These are phyloP conservation scores for Microbotryum saponariae DNA, from an alignment of 1,284 basidiomycete species.

Conservation along the genomic window DNA sequence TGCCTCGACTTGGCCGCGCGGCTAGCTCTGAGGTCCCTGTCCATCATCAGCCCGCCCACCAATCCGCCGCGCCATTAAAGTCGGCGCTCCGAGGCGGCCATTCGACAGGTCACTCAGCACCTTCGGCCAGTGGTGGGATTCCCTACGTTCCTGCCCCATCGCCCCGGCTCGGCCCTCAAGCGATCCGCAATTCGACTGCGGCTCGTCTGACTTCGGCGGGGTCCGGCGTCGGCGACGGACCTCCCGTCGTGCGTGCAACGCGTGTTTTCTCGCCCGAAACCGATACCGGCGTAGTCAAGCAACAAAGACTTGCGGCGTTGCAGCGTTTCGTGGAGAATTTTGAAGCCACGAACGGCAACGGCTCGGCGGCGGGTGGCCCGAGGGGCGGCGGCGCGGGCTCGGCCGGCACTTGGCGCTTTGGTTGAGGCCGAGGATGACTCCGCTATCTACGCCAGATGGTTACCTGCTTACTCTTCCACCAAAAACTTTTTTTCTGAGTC, in stretches of 20 bases:
- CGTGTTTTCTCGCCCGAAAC: constrained; percentile 35
- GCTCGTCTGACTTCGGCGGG: constrained; percentile 24
- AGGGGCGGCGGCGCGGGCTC: constrained; percentile 13
- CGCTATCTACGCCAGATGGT: no score
- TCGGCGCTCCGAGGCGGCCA: no score
- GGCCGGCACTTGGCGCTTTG: constrained; percentile 6
- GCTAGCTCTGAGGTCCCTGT: neutral
- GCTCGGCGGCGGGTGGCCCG: neutral
- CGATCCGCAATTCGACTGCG: constrained; percentile 29
- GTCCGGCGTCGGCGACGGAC: constrained; percentile 19
- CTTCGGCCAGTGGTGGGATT: constrained; percentile 2
- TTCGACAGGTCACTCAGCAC: neutral
- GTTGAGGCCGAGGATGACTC: no score
- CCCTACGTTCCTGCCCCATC: constrained; percentile 3
- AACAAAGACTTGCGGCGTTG: constrained; percentile 35
- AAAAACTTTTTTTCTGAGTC: no score
- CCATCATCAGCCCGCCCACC: constrained; percentile 2
- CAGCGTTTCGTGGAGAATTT: constrained; percentile 35
- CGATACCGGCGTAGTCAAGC: constrained; percentile 33
- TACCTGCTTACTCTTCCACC: no score
- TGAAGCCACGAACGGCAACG: constrained; percentile 18
- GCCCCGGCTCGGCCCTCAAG: constrained; percentile 23
- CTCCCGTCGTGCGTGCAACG: constrained; percentile 29
- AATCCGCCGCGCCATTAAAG: neutral
- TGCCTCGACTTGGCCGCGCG: no score